These are phyloP conservation scores for Avena sativa DNA, from an alignment of 176 grass and related monocot genomes.

Conservation along the genomic window DNA sequence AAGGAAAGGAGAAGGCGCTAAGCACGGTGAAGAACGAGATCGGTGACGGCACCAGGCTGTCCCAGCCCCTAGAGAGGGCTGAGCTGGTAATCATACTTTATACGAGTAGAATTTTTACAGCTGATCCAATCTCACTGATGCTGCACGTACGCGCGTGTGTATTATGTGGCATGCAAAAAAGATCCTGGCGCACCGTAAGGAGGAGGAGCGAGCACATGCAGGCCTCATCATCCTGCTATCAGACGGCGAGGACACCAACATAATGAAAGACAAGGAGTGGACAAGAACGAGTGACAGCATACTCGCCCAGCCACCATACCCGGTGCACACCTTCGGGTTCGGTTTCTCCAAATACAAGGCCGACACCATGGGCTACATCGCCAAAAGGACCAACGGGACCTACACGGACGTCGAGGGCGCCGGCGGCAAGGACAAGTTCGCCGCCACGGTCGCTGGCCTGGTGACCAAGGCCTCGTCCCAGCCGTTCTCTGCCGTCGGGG, in stretches of 20 bases:
- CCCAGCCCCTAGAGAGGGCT: background rate
- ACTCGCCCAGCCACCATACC: background rate
- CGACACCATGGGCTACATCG: background rate
- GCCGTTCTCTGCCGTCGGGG: background rate
- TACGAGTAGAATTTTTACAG: no score
- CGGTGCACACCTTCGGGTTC: constrained; percentile 2
- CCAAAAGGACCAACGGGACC: background rate
- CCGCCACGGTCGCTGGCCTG: background rate
- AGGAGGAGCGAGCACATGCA: background rate
- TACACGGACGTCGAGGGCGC: background rate
- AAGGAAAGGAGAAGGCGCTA: background rate
- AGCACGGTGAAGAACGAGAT: background rate
- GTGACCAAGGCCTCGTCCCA: background rate
- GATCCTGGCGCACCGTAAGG: background rate
- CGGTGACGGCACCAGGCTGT: background rate
- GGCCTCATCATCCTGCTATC: constrained; percentile 9
- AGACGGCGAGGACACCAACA: background rate
- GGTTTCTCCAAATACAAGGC: background rate
- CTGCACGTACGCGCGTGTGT: background rate
- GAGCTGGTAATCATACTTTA: background rate
- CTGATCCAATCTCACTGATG: no score
- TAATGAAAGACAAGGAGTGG: background rate
- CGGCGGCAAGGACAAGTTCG: background rate
- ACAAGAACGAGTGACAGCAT: background rate
- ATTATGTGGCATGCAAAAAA: background rate